Evolutionary conservation across 345 rosid genomes (phyloP), one percentile per base, ranked within the genome.

Genomic region (Eucalyptus shirleyi): DNA sequence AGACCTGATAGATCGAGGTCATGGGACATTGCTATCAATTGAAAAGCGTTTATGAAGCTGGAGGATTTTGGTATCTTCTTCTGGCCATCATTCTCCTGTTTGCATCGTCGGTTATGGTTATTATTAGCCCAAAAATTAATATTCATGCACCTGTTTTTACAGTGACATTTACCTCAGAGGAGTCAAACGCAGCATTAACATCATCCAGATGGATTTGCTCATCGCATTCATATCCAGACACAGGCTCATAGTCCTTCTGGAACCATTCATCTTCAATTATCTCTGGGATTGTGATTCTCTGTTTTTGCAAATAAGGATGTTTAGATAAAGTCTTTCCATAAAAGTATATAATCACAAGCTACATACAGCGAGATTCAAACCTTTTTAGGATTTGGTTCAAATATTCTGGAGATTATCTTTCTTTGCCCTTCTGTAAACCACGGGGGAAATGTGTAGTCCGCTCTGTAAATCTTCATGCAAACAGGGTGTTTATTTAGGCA

Each of bases 1-100:
- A 96, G 98, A 91, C 99, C 98, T 50, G 98, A 97, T 93, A 97
- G 92, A 94, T 97, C 99, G 30, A 97, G 96, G 91, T 98, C 99
- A 67, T 93, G 93, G 56, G 98, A 98, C 99, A 97, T 97, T 87
- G 99, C 99, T 92, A 97, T 97, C 94, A 97, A 90, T 89, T 95
- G 95, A 90, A 98, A 98, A 49, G 99, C 99, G 91, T 96, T 97
- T 90, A 98, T 95, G 92, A 95, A 98, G 87, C 93, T 96, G 45
- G 99, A 92, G 49, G 96, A 93, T 72, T 91, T 93, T 5, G 89
- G 89, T 50, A 91, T 93, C 88, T 92, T 91, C 90, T 89, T 89
- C 91, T 93, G 96, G 42, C 89, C 40, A 3, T 87, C 89, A 88
- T 93, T 88, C 30, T 94, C 98, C 99, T 97, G 95, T 89, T 53